A percentile compares a stretch with the other conserved stretches of the same genome.
Evolutionary conservation across 2,329 filamentous ascomycete genomes (phyloP).

Genomic region (Botrytis elliptica): DNA sequence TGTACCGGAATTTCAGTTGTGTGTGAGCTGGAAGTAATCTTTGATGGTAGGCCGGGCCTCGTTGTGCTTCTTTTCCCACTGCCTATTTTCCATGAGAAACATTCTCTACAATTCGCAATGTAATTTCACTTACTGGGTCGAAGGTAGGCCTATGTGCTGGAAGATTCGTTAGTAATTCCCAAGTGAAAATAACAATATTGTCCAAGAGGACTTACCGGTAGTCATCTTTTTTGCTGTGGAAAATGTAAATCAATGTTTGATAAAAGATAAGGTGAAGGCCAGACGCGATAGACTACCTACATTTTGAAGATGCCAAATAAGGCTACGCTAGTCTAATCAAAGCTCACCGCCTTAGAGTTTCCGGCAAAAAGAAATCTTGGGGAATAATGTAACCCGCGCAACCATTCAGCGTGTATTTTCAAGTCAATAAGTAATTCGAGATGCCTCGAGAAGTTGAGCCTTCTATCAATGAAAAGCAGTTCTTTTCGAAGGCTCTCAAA

Average conservation of each 20-base stretch:
- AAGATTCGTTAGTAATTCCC: conserved; percentile 35
- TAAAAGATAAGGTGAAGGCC: conserved; percentile 13
- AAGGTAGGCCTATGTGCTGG: conserved; percentile 83
- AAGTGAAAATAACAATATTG: not conserved
- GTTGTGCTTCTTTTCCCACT: conserved; percentile 88
- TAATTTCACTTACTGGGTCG: conserved; percentile 67
- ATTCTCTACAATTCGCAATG: not conserved
- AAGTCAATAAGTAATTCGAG: conserved; percentile 7
- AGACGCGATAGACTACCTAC: not conserved
- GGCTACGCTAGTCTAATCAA: conserved; percentile 6
- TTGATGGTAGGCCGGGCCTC: conserved; percentile 93
- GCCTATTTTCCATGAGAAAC: conserved; percentile 55
- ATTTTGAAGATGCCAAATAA: conserved; percentile 1
- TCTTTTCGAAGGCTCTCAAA: conserved; percentile 78
- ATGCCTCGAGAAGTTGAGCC: conserved; percentile 95
- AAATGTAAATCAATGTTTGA: conserved; percentile 10
- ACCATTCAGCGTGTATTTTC: conserved; percentile 1
- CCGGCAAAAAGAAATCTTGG: conserved; percentile 20
- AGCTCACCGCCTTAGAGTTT: not conserved
- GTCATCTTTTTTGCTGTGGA: conserved; percentile 50
- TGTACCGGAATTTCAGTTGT: conserved; percentile 79
- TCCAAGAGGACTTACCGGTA: conserved; percentile 34
- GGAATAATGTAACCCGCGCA: not conserved
- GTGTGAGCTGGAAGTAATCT: conserved; percentile 92
- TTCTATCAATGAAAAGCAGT: conserved; percentile 83